Evolutionary conservation across 805 yeast genomes (phyloP).

Genomic region (Metschnikowia rubicola): DNA sequence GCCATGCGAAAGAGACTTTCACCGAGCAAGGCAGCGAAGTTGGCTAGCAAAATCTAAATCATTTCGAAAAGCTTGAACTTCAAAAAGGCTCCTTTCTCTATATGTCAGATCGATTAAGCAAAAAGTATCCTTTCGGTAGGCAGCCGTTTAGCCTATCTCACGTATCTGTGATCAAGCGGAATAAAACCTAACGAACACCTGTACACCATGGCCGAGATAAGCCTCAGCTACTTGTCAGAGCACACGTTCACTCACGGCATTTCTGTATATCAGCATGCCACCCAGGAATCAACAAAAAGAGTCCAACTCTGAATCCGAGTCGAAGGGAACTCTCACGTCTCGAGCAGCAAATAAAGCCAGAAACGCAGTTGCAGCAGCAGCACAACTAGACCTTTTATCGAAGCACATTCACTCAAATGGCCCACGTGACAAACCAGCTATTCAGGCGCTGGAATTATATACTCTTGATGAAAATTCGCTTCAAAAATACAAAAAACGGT

Average conservation of each 20-base stretch:
- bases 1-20: no score
- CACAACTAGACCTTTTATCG: conserved; percentile 63
- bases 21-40: no score
- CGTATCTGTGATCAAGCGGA: no score
- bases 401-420: conserved; percentile 74
- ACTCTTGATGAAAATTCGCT: conserved; percentile 59
- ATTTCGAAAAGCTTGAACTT: no score
- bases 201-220: background rate
- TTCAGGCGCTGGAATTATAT: conserved; percentile 68
- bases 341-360: conserved; percentile 58
- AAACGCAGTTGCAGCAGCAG: conserved; percentile 60
- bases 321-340: conserved; percentile 17
- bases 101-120: no score
- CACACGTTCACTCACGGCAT: no score
- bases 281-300: conserved; percentile 26
- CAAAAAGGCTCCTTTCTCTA: no score
- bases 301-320: conserved; percentile 37
- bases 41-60: no score
- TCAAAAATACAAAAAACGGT: conserved; percentile 63
- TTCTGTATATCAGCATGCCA: conserved; percentile 10
- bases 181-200: background rate
- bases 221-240: background rate
- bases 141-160: no score
- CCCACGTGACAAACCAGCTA: conserved; percentile 50
- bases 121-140: no score